These are phyloP conservation scores for Dorcoceras hygrometricum DNA, from an alignment of 257 asterid genomes.

Conservation along the genomic window DNA sequence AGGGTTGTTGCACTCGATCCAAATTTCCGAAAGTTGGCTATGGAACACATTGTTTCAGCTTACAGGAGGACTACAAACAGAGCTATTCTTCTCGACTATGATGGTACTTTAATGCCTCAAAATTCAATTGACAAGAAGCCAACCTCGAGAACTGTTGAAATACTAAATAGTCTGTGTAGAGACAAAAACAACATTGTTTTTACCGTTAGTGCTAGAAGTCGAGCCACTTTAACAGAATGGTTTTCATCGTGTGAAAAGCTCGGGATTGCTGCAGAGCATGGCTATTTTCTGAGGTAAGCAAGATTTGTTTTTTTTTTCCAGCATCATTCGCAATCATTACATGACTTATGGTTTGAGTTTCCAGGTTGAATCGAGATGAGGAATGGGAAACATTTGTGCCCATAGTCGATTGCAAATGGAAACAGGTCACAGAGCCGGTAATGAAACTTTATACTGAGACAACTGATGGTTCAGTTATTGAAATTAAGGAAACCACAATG, in stretches of 20 bases:
- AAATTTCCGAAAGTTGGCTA: background rate
- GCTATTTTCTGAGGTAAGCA: conserved; percentile 46
- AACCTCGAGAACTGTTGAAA: background rate
- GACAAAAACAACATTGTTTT: background rate
- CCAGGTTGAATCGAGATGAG: conserved; percentile 39
- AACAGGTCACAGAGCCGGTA: conserved; percentile 22
- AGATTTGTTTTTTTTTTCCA: background rate
- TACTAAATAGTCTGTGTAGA: background rate
- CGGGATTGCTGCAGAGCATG: conserved; percentile 61
- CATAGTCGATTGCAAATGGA: conserved; percentile 49
- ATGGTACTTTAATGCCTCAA: background rate
- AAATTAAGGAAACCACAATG: background rate
- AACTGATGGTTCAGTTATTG: background rate
- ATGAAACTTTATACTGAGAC: background rate
- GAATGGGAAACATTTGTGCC: conserved; percentile 56
- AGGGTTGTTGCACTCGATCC: background rate
- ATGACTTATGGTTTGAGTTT: background rate
- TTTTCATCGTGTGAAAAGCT: conserved; percentile 49
- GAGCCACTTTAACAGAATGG: conserved; percentile 41
- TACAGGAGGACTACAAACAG: background rate
- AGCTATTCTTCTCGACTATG: background rate
- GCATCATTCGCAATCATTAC: background rate
- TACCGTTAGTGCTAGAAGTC: conserved; percentile 47
- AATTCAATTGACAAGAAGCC: background rate
- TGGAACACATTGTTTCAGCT: background rate